These are phyloP conservation scores for Camellia lanceoleosa DNA, from an alignment of 148 eudicot species.

Conservation along the genomic window DNA sequence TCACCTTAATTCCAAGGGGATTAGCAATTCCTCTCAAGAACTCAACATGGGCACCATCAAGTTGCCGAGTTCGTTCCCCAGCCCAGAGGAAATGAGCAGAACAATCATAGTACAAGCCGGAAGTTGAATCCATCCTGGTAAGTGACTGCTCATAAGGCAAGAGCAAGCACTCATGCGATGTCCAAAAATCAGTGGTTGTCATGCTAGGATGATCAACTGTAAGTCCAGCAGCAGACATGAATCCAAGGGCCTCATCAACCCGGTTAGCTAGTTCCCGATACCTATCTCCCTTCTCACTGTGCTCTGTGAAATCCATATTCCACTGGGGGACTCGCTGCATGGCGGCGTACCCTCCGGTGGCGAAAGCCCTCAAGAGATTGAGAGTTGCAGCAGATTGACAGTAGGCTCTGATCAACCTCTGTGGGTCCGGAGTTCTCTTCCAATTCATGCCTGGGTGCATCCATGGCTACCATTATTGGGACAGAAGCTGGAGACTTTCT, in stretches of 20 bases:
- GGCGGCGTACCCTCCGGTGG: slow-evolving; percentile 92
- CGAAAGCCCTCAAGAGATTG: slow-evolving; percentile 88
- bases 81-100: slow-evolving; percentile 93
- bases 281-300: slow-evolving; percentile 92
- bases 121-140: slow-evolving; percentile 83
- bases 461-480: slow-evolving; percentile 91
- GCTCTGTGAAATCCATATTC: slow-evolving; percentile 79
- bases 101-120: slow-evolving; percentile 84
- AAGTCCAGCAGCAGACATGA: slow-evolving; percentile 95
- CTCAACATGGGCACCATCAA: slow-evolving; percentile 95
- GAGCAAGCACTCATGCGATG: slow-evolving; percentile 88
- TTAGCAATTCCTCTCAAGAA: slow-evolving; percentile 89
- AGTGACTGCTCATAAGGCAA: slow-evolving; percentile 91
- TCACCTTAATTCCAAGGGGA: slow-evolving; percentile 95
- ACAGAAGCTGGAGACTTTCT: slow-evolving; percentile 58
- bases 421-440: slow-evolving; percentile 77
- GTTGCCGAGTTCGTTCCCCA: slow-evolving; percentile 90
- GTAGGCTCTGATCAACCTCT: slow-evolving; percentile 92
- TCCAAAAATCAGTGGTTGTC: slow-evolving; percentile 90
- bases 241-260: slow-evolving; percentile 94
- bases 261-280: slow-evolving; percentile 86
- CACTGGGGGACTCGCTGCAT: slow-evolving; percentile 88
- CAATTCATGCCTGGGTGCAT: slow-evolving; percentile 86
- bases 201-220: slow-evolving; percentile 80
- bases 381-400: slow-evolving; percentile 85